These are phyloP conservation scores for Aspergillus sp. DNA, from an alignment of 2,329 filamentous ascomycete species.

Conservation along the genomic window DNA sequence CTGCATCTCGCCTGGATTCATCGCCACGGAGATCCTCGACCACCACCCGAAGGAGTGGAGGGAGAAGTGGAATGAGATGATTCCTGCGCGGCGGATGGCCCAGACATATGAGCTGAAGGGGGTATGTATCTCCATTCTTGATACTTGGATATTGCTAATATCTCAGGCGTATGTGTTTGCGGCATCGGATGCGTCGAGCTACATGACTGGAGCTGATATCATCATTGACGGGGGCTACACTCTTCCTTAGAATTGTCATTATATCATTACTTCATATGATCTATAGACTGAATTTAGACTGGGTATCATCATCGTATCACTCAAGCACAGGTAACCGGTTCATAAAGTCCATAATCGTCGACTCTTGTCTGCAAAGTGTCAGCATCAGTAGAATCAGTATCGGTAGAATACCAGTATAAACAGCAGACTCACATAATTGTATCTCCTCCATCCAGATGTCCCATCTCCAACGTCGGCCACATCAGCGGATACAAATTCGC, in stretches of 20 bases:
- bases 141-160: not conserved
- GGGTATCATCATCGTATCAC: not conserved
- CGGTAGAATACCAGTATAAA: not conserved
- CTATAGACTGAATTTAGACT: too few species aligned
- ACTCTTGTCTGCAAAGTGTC: not conserved
- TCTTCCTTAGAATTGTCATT: slow-evolving; percentile 19
- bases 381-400: too few species aligned
- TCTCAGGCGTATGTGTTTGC: slow-evolving; percentile 29
- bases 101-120: slow-evolving; percentile 42
- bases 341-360: not conserved
- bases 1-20: slow-evolving; percentile 42
- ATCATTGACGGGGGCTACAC: slow-evolving; percentile 52
- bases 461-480: not conserved
- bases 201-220: slow-evolving; percentile 51
- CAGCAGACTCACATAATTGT: not conserved
- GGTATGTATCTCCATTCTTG: slow-evolving; percentile 15
- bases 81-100: slow-evolving; percentile 40
- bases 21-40: slow-evolving; percentile 41
- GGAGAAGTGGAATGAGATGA: slow-evolving; percentile 41
- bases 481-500: not conserved
- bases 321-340: not conserved
- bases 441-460: not conserved
- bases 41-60: slow-evolving; percentile 32
- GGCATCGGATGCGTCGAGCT: slow-evolving; percentile 49
- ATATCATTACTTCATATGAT: too few species aligned